Evolutionary conservation across 202 grass and related monocot genomes (phyloP).

Genomic region (Setaria italica): DNA sequence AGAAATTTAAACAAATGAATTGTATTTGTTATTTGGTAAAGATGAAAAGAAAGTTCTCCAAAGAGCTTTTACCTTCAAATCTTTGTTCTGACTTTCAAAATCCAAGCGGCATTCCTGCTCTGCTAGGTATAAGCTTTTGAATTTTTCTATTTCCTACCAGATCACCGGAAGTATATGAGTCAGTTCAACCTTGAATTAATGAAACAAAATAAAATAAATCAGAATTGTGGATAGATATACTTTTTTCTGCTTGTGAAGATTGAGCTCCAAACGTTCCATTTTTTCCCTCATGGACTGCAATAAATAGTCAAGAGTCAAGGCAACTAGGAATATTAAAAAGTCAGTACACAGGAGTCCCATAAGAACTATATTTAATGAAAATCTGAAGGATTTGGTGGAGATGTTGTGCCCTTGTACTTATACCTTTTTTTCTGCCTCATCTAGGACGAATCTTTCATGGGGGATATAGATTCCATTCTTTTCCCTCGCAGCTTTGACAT

Average conservation of each 20-base stretch:
- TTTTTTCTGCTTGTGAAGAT: constrained; percentile 61
- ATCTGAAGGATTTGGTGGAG: constrained; percentile 15
- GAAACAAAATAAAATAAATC: constrained; percentile 18
- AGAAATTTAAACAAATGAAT: constrained; percentile 10
- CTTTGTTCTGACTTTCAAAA: constrained; percentile 68
- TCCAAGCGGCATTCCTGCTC: constrained; percentile 69
- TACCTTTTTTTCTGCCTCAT: constrained; percentile 89
- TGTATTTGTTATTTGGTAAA: background rate
- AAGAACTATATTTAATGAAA: constrained; percentile 37
- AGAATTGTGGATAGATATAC: constrained; percentile 46
- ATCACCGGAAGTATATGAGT: constrained; percentile 39
- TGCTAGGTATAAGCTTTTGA: constrained; percentile 57
- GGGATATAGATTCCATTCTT: constrained; percentile 91
- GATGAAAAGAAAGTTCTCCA: constrained; percentile 25
- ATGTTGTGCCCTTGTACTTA: background rate
- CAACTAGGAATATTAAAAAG: constrained; percentile 24
- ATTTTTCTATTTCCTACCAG: constrained; percentile 69
- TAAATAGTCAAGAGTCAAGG: constrained; percentile 38
- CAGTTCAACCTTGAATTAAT: constrained; percentile 28
- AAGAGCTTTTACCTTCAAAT: constrained; percentile 66
- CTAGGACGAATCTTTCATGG: constrained; percentile 68
- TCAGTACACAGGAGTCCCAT: constrained; percentile 32
- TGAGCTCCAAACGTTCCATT: constrained; percentile 65
- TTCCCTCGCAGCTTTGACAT: constrained; percentile 88
- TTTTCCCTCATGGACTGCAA: constrained; percentile 71